phyloP scores from a whole-genome alignment of 768 basidiomycete species.

The Rhodotorula diobovata region DNA sequence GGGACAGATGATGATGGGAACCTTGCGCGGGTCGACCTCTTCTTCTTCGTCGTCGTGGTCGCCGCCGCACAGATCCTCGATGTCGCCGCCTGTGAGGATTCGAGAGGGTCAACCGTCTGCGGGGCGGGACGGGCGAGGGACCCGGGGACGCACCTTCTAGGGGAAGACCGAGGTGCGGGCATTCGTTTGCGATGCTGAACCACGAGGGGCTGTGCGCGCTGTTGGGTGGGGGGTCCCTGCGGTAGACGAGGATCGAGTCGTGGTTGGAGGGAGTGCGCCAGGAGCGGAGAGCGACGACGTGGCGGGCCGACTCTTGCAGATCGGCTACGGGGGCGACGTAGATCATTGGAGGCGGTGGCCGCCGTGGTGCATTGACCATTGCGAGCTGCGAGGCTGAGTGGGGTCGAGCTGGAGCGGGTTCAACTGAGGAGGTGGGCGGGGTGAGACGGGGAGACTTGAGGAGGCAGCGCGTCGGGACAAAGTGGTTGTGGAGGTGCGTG shows the following conservation, averaged over 20 bases:
- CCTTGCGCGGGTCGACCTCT: neutral
- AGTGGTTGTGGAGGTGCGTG: too few relatives aligned
- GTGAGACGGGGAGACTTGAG: too few relatives aligned
- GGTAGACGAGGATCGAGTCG: constrained; percentile 16
- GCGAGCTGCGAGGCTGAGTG: neutral
- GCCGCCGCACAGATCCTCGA: constrained; percentile 6
- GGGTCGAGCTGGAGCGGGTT: neutral
- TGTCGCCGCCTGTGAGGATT: constrained; percentile 3
- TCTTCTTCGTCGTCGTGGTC: neutral
- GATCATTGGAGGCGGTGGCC: neutral
- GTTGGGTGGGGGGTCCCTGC: neutral
- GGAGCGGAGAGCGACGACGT: constrained; percentile 17
- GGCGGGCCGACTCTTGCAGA: constrained; percentile 13
- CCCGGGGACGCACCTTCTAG: constrained; percentile 18
- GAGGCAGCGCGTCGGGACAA: too few relatives aligned
- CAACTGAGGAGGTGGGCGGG: neutral
- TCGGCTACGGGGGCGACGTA: neutral
- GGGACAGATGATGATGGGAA: constrained; percentile 28
- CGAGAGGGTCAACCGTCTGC: neutral
- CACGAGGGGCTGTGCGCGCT: neutral
- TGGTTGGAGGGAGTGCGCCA: neutral
- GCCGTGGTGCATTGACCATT: neutral
- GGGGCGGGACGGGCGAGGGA: neutral
- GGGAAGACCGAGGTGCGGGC: constrained; percentile 27
- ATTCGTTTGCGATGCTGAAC: constrained; percentile 31